These are phyloP conservation scores for Ensete glaucum DNA, from an alignment of 176 grass and related monocot species.

Conservation along the genomic window DNA sequence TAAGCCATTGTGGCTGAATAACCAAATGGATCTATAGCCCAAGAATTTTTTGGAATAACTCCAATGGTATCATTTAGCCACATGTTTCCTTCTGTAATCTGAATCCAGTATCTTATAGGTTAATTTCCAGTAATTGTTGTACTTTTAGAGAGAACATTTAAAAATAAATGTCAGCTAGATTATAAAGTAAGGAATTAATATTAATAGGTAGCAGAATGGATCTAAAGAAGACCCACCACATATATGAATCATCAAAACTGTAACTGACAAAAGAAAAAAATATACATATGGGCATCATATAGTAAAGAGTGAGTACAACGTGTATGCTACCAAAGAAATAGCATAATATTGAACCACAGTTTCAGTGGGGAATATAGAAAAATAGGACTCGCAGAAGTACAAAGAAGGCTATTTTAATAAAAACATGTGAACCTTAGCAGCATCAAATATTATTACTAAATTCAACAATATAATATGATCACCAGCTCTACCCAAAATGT, in stretches of 20 bases:
- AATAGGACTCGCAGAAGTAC: too few relatives aligned
- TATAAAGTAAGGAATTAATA: background rate
- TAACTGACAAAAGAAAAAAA: background rate
- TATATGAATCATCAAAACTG: background rate
- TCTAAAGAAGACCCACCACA: background rate
- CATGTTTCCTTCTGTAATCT: constrained; percentile 96
- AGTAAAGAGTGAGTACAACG: too few relatives aligned
- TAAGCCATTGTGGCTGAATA: constrained; percentile 98
- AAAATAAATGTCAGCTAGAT: background rate
- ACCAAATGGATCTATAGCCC: constrained; percentile 94
- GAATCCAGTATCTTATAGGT: constrained; percentile 25
- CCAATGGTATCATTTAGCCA: constrained; percentile 96
- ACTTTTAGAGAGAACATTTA: background rate
- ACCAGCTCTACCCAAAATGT: too few relatives aligned
- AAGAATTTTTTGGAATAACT: constrained; percentile 94
- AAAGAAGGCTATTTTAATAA: too few relatives aligned
- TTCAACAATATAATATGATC: too few relatives aligned
- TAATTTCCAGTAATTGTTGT: background rate
- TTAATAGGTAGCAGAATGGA: background rate
- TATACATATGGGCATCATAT: background rate
- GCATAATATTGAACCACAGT: too few relatives aligned
- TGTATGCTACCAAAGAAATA: too few relatives aligned
- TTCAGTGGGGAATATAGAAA: too few relatives aligned
- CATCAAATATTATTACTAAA: too few relatives aligned
- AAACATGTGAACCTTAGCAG: too few relatives aligned